These are phyloP conservation scores for Suillus brevipes DNA, from an alignment of 768 basidiomycete species.

Conservation along the genomic window DNA sequence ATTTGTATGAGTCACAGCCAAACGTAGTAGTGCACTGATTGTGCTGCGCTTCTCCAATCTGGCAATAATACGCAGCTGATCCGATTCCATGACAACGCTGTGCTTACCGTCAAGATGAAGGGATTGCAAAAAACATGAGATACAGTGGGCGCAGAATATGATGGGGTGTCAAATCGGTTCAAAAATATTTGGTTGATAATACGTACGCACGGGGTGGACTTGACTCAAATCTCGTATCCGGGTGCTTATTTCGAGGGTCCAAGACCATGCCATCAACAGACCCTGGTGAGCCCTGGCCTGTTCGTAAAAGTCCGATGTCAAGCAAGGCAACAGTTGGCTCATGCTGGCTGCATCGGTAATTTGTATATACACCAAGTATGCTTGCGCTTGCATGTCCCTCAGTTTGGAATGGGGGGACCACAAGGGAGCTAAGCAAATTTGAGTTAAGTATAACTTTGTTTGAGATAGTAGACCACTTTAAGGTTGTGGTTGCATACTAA, in stretches of 20 bases:
- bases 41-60: background rate
- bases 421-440: background rate
- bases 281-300: background rate
- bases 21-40: background rate
- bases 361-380: background rate
- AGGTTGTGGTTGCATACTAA: slow-evolving; percentile 4
- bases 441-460: slow-evolving; percentile 6
- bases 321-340: background rate
- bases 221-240: background rate
- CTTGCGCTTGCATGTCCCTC: background rate
- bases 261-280: background rate
- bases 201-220: background rate
- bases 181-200: background rate
- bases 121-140: background rate
- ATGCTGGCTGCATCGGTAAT: background rate
- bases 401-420: background rate
- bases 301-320: slow-evolving; percentile 1
- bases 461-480: background rate
- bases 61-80: background rate
- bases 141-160: background rate
- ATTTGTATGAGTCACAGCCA: background rate
- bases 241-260: background rate
- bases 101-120: slow-evolving; percentile 14
- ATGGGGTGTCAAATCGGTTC: background rate
- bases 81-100: slow-evolving; percentile 17